Evolutionary conservation across 768 basidiomycete species (phyloP).

Genomic region (Tylopilus balloui): DNA sequence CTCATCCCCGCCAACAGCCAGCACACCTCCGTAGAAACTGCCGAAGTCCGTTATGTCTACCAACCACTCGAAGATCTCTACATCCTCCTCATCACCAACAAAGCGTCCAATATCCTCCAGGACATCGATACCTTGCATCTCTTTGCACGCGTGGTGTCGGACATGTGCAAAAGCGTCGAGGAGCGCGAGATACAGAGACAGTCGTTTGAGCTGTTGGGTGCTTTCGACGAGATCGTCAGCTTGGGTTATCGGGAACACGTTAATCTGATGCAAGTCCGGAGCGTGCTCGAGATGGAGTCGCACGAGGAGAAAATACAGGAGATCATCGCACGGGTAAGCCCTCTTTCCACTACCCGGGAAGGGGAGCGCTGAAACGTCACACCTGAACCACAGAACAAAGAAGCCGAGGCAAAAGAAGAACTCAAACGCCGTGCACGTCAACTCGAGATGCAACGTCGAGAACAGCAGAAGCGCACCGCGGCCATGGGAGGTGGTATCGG

Average conservation of each 20-base stretch:
- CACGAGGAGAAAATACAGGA: slow-evolving; percentile 96
- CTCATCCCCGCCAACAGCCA: slow-evolving; percentile 92
- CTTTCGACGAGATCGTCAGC: slow-evolving; percentile 95
- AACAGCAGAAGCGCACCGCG: slow-evolving; percentile 79
- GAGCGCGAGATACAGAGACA: slow-evolving; percentile 88
- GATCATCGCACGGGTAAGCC: slow-evolving; percentile 86
- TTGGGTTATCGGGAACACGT: slow-evolving; percentile 81
- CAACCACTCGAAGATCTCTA: slow-evolving; percentile 96
- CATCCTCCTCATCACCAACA: slow-evolving; percentile 96
- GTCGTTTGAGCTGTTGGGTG: slow-evolving; percentile 88
- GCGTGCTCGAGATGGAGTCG: slow-evolving; percentile 82
- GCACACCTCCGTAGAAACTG: slow-evolving; percentile 93
- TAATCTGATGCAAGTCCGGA: slow-evolving; percentile 74
- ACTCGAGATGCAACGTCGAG: slow-evolving; percentile 94
- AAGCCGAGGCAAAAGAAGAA: slow-evolving; percentile 98
- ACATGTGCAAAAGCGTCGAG: slow-evolving; percentile 80
- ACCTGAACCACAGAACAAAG: slow-evolving; percentile 70
- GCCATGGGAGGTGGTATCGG: slow-evolving; percentile 40
- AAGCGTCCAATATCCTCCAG: slow-evolving; percentile 97
- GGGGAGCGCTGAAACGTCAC: neutral
- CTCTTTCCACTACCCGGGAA: neutral
- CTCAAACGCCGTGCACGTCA: slow-evolving; percentile 97
- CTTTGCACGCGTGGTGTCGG: slow-evolving; percentile 89
- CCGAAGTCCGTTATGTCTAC: slow-evolving; percentile 95
- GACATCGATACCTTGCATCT: slow-evolving; percentile 96